Base-by-base conservation (phyloP, 2,329 filamentous ascomycete genomes). In the Decorospora gaudefroyi region DNA sequence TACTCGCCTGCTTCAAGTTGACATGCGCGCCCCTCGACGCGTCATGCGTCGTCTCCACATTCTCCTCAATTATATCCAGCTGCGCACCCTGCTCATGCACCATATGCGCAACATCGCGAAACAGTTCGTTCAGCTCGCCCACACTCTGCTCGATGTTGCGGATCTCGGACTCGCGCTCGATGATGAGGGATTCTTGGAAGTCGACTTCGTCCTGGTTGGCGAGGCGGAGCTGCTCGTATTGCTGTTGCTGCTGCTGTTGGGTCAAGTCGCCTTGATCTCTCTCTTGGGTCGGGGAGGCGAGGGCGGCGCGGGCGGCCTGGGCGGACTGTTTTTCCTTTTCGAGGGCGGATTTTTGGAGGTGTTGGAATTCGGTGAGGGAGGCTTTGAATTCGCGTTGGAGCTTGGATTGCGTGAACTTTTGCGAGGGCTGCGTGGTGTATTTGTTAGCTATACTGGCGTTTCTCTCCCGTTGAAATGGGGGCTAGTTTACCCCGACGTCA, bases 141-240 rank as follows among this genome's bases (percentile, higher is more conserved):
- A 99, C 93, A 42, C 88, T 90, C 71, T 96, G 91, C 74, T 97
- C 93, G 62, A 99, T 99, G 68, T 95, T 95, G 51, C 91, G 86
- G 57, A 99, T 99, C 75, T 99, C 93, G 44, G 90, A 85, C 72
- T 99, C 93, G 40, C 95, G 90, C 77, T 99, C 92, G 49, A 95
- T 86, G 65, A 99, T 99, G 46, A 99, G 78, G 11, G 87, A 85
- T 59, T 99, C 93, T 67, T 99, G 93, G 75, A 96, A 99, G 68
- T 99, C 92, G 29, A 99, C 93, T 66, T 99, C 95, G 59, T 90
- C 86, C 70, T 99, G 93, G 18, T 89, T 82, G 1, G 91, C 93
- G 6, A 97, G 79, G 42, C 89, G 88, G 9, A 87, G 77, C 57
- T 91, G 82, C 58, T 93, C 85, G n/a, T n/a, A n/a, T 51, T 76